Conservation (phyloP, 78 protist species). For the Bigelowiella natans region DNA sequence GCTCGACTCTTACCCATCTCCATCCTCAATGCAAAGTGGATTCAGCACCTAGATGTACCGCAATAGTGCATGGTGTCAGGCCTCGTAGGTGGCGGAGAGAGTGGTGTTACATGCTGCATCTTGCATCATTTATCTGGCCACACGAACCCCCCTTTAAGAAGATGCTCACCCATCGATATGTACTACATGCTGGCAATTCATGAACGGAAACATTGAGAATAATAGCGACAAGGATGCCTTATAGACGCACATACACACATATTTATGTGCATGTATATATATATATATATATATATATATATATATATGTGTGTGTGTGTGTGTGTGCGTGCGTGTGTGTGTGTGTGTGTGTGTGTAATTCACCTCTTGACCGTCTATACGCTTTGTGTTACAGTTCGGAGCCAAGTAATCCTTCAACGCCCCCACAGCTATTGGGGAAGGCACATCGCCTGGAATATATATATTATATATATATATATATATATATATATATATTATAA, state of each 20-base stretch:
- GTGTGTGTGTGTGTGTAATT: neutral
- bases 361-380: neutral
- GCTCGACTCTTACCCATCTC: no score
- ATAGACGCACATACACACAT: neutral
- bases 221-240: neutral
- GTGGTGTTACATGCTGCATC: neutral
- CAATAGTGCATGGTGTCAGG: no score
- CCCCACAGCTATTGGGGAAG: neutral
- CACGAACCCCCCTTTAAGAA: no score
- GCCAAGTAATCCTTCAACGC: neutral
- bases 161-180: neutral
- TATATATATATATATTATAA: neutral
- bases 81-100: no score
- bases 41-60: no score
- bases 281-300: neutral
- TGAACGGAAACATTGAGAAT: neutral
- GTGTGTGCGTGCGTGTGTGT: neutral
- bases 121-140: no score
- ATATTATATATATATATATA: neutral
- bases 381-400: neutral
- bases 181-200: neutral
- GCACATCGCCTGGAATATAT: neutral
- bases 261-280: neutral
- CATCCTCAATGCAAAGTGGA: no score
- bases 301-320: neutral